Conservation (phyloP, 2,329 filamentous ascomycete genomes). For the Phyllosticta paracitricarpa region DNA sequence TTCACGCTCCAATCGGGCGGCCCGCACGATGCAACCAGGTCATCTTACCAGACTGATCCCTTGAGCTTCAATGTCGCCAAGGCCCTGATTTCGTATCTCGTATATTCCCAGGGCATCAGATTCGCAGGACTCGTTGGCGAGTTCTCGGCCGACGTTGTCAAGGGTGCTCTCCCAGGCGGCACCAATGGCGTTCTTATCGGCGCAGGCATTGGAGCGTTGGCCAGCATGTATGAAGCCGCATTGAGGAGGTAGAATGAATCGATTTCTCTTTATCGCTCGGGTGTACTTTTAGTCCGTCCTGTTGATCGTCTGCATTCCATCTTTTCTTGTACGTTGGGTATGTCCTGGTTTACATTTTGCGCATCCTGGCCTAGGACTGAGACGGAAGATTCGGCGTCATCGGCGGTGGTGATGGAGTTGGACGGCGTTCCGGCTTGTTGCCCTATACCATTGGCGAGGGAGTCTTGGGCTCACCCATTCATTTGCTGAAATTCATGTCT, state of each 20-base stretch:
- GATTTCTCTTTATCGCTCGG: not conserved
- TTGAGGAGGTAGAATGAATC: slow-evolving; percentile 44
- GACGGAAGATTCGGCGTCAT: not conserved
- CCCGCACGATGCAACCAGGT: slow-evolving; percentile 21
- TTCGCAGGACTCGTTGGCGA: slow-evolving; percentile 53
- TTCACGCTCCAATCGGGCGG: slow-evolving; percentile 45
- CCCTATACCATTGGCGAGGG: slow-evolving; percentile 12
- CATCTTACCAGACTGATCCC: slow-evolving; percentile 61
- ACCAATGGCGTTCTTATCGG: slow-evolving; percentile 61
- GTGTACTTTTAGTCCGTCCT: not conserved
- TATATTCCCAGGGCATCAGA: slow-evolving; percentile 53
- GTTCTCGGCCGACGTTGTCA: slow-evolving; percentile 52
- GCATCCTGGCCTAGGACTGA: not conserved
- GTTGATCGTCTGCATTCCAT: not conserved
- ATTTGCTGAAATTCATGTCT: not conserved
- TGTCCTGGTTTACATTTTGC: not conserved
- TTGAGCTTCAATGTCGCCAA: slow-evolving; percentile 85
- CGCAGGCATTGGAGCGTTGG: slow-evolving; percentile 55
- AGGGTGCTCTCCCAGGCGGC: slow-evolving; percentile 58
- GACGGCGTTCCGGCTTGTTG: slow-evolving; percentile 12
- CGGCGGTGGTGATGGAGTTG: slow-evolving; percentile 13
- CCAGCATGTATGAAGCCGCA: slow-evolving; percentile 69
- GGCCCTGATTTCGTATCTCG: slow-evolving; percentile 68
- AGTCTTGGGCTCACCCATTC: not conserved
- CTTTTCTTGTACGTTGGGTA: not conserved